Evolutionary conservation across 2,329 filamentous ascomycete species (phyloP).

Genomic region (Zarea fungicola): DNA sequence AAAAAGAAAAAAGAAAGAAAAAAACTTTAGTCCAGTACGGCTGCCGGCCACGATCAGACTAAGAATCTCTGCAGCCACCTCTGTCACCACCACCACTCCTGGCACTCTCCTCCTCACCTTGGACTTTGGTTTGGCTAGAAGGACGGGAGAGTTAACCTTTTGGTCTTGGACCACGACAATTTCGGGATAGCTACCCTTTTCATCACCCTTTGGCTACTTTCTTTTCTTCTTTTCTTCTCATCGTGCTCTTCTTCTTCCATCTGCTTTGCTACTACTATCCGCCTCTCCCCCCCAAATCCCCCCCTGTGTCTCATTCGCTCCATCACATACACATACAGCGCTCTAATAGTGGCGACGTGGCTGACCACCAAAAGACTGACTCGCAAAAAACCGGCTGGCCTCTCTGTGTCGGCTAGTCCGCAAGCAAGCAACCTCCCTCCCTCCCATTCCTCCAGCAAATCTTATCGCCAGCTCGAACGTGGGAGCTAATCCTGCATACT

Average conservation of each 20-base stretch:
- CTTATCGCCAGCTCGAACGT: constrained; percentile 1
- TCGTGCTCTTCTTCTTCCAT: not conserved
- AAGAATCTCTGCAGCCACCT: not conserved
- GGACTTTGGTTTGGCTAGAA: too few relatives aligned
- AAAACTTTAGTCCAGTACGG: not conserved
- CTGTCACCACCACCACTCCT: not conserved
- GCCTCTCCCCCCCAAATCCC: not conserved
- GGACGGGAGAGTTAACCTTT: too few relatives aligned
- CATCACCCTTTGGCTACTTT: too few relatives aligned
- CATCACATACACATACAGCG: not conserved
- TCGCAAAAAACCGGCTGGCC: constrained; percentile 11
- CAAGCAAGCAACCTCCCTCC: not conserved
- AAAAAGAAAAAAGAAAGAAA: not conserved
- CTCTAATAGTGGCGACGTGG: constrained; percentile 11
- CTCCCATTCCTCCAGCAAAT: constrained; percentile 7
- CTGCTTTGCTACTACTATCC: not conserved
- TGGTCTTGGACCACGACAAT: not conserved
- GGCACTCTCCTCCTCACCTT: not conserved
- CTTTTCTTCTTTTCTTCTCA: not conserved
- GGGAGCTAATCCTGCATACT: constrained; percentile 6
- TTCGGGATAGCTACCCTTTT: not conserved
- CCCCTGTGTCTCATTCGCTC: constrained; percentile 6
- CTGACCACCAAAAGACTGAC: constrained; percentile 11
- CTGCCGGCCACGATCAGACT: not conserved
- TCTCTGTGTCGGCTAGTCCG: constrained; percentile 9